phyloP scores from a whole-genome alignment of 495 filamentous ascomycete genomes.

The Talaromyces liani region DNA sequence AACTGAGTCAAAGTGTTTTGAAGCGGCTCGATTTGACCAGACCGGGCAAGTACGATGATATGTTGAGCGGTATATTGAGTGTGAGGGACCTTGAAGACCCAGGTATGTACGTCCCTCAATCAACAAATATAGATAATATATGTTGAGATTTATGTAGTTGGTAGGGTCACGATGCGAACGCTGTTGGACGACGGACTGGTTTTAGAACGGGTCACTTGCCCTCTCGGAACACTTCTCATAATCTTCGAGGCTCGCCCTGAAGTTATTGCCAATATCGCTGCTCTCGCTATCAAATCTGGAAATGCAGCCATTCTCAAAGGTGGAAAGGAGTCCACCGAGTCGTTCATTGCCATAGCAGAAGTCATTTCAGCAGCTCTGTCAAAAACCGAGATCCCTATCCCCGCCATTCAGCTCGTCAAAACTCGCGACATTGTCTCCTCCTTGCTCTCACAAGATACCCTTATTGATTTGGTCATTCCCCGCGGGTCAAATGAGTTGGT shows the following conservation, averaged over 20 bases:
- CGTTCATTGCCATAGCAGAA: constrained; percentile 80
- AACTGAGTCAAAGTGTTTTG: constrained; percentile 77
- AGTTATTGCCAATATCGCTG: constrained; percentile 97
- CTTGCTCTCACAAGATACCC: constrained; percentile 71
- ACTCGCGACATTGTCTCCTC: constrained; percentile 83
- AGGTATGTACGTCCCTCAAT: constrained; percentile 42
- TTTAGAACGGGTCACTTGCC: constrained; percentile 80
- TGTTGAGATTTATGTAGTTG: constrained; percentile 49
- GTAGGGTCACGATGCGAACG: constrained; percentile 74
- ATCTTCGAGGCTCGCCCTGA: constrained; percentile 98
- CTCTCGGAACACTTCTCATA: constrained; percentile 91
- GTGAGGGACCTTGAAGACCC: constrained; percentile 84
- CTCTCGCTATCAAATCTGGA: constrained; percentile 94
- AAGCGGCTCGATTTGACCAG: constrained; percentile 81
- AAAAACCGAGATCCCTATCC: constrained; percentile 70
- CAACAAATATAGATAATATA: constrained; percentile 4
- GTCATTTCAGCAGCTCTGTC: constrained; percentile 76
- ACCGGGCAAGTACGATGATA: constrained; percentile 91
- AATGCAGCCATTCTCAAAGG: constrained; percentile 97
- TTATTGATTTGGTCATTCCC: constrained; percentile 94
- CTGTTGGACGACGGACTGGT: constrained; percentile 81
- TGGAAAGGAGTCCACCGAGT: constrained; percentile 92
- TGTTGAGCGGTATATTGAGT: constrained; percentile 91
- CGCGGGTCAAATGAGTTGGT: constrained; percentile 92
- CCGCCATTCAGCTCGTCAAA: constrained; percentile 84